Conservation (phyloP, 768 basidiomycete genomes). For the Filobasidium floriforme region DNA sequence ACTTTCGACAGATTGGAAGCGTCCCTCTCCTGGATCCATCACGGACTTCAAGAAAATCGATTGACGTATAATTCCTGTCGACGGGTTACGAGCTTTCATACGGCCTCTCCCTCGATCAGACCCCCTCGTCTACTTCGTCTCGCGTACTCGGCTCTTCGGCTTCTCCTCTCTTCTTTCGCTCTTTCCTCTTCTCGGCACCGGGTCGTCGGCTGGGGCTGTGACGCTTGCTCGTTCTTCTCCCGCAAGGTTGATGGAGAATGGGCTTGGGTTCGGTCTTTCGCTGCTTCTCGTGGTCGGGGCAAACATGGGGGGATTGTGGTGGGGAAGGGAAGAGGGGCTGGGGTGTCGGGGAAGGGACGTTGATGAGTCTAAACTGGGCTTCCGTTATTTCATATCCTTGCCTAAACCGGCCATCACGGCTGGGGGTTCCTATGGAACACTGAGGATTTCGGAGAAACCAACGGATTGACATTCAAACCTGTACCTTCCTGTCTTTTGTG, state of each 20-base stretch:
- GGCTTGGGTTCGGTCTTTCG: background rate
- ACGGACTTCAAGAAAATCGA: conserved; percentile 2
- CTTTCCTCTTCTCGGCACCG: conserved; percentile 11
- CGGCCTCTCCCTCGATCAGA: conserved; percentile 24
- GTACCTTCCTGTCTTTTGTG: background rate
- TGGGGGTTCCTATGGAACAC: conserved; percentile 20
- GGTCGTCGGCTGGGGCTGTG: background rate
- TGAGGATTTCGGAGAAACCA: conserved; percentile 28
- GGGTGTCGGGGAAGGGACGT: background rate
- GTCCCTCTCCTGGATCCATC: conserved; percentile 11
- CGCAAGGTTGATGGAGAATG: conserved; percentile 9
- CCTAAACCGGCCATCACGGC: conserved; percentile 1
- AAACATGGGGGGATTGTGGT: no score
- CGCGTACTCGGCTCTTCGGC: background rate
- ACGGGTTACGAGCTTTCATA: conserved; percentile 21
- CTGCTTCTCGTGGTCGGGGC: no score
- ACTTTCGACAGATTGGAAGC: conserved; percentile 24
- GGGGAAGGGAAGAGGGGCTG: background rate
- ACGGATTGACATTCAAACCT: conserved; percentile 22
- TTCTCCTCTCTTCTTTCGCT: conserved; percentile 4
- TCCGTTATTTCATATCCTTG: conserved; percentile 30
- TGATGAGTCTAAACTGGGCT: conserved; percentile 20
- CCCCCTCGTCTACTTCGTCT: conserved; percentile 12
- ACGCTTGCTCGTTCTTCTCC: background rate
- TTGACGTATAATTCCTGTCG: conserved; percentile 27